Percentiles rank a stretch among this genome's conserved stretches.
Conservation (phyloP, 371 early-diverging fungal genomes). For the Mucor saturninus region DNA sequence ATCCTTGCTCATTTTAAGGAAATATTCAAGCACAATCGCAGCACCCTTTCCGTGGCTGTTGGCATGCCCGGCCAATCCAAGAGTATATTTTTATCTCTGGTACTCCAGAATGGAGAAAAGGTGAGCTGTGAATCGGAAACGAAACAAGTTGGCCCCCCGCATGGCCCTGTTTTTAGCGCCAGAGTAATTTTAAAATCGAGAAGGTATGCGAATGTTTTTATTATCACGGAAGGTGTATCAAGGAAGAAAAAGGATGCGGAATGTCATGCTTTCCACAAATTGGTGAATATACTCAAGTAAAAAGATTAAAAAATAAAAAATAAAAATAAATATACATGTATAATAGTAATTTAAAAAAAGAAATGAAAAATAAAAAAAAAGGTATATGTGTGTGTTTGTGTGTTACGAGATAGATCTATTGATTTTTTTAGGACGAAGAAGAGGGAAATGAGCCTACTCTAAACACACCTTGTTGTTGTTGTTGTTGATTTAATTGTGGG, state of each 20-base stretch:
- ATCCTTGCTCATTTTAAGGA: not conserved
- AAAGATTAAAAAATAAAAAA: not conserved
- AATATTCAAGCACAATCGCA: not conserved
- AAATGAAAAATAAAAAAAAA: not conserved
- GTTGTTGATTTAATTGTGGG: constrained; percentile 14
- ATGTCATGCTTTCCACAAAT: constrained; percentile 7
- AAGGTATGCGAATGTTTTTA: not conserved
- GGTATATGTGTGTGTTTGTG: not conserved
- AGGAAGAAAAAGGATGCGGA: constrained; percentile 18
- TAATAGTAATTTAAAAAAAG: not conserved
- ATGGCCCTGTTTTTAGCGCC: constrained; percentile 10
- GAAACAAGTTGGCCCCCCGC: constrained; percentile 8
- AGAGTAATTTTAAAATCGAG: constrained; percentile 4
- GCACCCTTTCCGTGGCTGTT: not conserved
- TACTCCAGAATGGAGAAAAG: constrained; percentile 5
- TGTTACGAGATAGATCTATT: not conserved
- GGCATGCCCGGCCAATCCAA: constrained; percentile 13
- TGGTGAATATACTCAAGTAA: not conserved
- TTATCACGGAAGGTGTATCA: constrained; percentile 1
- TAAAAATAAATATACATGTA: not conserved
- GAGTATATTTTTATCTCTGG: constrained; percentile 11
- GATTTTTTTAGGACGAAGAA: not conserved
- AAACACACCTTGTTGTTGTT: constrained; percentile 23
- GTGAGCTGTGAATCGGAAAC: not conserved
- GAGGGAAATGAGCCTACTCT: constrained; percentile 18